phyloP scores from a whole-genome alignment of 345 rosid species.

The Murraya paniculata region DNA sequence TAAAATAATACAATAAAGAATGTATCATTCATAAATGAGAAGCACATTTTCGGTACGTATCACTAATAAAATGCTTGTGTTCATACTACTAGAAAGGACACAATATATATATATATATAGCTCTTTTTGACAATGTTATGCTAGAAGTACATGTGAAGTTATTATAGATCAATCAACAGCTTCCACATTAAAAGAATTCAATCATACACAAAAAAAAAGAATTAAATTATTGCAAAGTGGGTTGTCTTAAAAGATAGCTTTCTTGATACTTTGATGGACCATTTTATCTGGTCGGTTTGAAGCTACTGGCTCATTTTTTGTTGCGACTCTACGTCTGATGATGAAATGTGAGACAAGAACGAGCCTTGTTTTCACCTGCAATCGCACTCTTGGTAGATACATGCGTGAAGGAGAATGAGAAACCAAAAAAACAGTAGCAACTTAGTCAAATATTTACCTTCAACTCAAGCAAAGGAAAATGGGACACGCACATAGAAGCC shows the following conservation, averaged over 20 bases:
- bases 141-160: not conserved
- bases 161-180: not conserved
- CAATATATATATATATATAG: not conserved
- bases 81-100: not conserved
- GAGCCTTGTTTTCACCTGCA: conserved; percentile 1
- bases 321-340: not conserved
- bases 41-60: not conserved
- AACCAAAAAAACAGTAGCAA: not conserved
- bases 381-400: not conserved
- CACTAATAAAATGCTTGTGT: not conserved
- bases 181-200: not conserved
- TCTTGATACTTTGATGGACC: not conserved
- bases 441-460: not conserved
- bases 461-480: not conserved
- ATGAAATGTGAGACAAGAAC: not conserved
- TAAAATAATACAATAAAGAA: not conserved
- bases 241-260: not conserved
- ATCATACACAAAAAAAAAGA: not conserved
- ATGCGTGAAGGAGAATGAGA: not conserved
- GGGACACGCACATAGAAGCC: not conserved
- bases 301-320: not conserved
- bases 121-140: not conserved
- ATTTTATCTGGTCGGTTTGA: not conserved
- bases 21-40: not conserved
- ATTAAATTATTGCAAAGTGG: not conserved